Evolutionary conservation across 2,329 filamentous ascomycete genomes (phyloP).

Genomic region (Alternaria ventricosa): DNA sequence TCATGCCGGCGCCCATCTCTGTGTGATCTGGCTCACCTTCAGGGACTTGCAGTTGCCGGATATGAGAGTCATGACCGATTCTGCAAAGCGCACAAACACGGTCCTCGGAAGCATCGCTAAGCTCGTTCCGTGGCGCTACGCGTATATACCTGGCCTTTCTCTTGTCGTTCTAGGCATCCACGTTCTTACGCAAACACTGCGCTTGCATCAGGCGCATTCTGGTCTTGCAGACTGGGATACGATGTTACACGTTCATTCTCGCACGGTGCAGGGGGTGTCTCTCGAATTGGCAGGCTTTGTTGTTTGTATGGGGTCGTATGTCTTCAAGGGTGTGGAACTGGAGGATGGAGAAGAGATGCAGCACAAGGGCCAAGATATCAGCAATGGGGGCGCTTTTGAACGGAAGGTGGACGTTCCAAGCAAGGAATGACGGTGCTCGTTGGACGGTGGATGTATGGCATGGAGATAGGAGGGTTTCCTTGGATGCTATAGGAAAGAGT

Average conservation of each 20-base stretch:
- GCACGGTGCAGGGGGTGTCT: background rate
- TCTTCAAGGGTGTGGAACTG: background rate
- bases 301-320: background rate
- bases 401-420: background rate
- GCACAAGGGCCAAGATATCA: accelerated
- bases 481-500: background rate
- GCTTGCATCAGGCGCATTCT: background rate
- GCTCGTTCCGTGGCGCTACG: background rate
- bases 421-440: background rate
- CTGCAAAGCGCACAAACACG: background rate
- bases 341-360: background rate
- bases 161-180: background rate
- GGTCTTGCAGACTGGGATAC: background rate
- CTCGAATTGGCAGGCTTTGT: background rate
- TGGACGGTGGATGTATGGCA: background rate
- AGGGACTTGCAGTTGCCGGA: background rate
- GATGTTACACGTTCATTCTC: background rate
- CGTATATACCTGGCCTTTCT: background rate
- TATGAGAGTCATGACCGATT: background rate
- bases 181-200: background rate
- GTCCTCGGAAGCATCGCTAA: background rate
- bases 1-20: background rate
- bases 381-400: background rate
- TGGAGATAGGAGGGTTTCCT: background rate
- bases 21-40: background rate